Percentiles rank a stretch among this genome's conserved stretches.
phyloP scores from a whole-genome alignment of 345 rosid species.

The Zanthoxylum bungeanum region DNA sequence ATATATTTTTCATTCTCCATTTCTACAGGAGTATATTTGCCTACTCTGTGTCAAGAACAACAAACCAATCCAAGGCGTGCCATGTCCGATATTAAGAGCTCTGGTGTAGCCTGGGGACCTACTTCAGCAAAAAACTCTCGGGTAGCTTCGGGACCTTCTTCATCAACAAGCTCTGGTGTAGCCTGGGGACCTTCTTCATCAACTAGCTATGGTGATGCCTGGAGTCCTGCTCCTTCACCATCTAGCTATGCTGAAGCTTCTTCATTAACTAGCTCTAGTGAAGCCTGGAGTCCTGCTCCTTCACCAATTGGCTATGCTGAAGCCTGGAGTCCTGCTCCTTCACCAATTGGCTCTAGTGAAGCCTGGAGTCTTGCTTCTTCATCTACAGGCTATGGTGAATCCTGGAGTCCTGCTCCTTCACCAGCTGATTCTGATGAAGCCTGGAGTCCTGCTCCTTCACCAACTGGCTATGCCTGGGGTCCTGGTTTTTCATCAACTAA shows the following conservation, averaged over 20 bases:
- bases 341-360: too few relatives aligned
- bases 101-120: background rate
- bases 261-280: background rate
- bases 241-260: too few relatives aligned
- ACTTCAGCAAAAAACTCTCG: background rate
- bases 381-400: too few relatives aligned
- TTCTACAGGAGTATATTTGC: conserved; percentile 10
- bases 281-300: background rate
- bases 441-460: too few relatives aligned
- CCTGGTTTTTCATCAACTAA: too few relatives aligned
- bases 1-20: too few relatives aligned
- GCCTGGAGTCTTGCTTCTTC: too few relatives aligned
- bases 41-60: background rate
- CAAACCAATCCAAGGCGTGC: conserved; percentile 7
- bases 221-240: too few relatives aligned
- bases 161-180: background rate
- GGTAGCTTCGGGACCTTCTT: background rate
- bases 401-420: too few relatives aligned
- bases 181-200: background rate
- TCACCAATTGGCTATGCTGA: background rate
- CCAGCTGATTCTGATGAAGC: too few relatives aligned
- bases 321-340: background rate
- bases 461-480: too few relatives aligned
- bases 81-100: background rate
- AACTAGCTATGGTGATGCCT: background rate